Base-by-base conservation (phyloP, 2,329 filamentous ascomycete genomes). In the Pseudogymnoascus pannorum region DNA sequence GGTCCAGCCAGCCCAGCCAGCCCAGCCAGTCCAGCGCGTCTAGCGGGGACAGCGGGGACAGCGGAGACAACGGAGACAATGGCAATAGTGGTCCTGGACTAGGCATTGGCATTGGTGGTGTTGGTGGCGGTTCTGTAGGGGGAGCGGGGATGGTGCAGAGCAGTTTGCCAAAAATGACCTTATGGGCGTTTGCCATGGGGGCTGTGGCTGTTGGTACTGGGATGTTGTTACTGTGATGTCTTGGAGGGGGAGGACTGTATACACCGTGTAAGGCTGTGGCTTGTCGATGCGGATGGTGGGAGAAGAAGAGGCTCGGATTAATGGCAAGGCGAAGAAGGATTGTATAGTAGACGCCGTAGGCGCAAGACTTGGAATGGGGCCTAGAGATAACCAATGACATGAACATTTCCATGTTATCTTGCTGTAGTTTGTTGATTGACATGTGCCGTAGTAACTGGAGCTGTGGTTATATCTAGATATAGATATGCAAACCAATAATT, bases 131-230 rank as follows among this genome's bases (percentile, higher is more conserved):
- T 31, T 18, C 24, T 54, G 24, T 31, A n/a, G 48, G 48, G 16
- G 48, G 48, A 5, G 24, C 48, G 4, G 26, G 48, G 4, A 20
- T 31, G 24, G 24, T 54, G n/a, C 8, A 51, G 24, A 31, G 48
- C 24, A 54, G 48, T 18, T 11, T 54, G 48, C 48, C 48, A 3
- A 2, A 24, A 7, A 1, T 54, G 8, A 18, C 48, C n/a, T 31
- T 54, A 26, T 54, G 48, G 48, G 48, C 8, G 48, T 54, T 54
- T 18, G 48, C 26, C 9, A 54, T 54, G 48, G 48, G 48, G 48
- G 48, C 48, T 2, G 26, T 31, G 48, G 48, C 48, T 18, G 26
- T 31, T 54, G 48, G 48, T 5, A 31, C 48, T 12, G 48, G 48
- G 48, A 54, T 54, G 48, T n/a, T 31, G 48, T 31, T 54, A 5